Evolutionary conservation across 495 filamentous ascomycete genomes (phyloP), one percentile per base, ranked within the genome.

Genomic region (Penicillium roqueforti): DNA sequence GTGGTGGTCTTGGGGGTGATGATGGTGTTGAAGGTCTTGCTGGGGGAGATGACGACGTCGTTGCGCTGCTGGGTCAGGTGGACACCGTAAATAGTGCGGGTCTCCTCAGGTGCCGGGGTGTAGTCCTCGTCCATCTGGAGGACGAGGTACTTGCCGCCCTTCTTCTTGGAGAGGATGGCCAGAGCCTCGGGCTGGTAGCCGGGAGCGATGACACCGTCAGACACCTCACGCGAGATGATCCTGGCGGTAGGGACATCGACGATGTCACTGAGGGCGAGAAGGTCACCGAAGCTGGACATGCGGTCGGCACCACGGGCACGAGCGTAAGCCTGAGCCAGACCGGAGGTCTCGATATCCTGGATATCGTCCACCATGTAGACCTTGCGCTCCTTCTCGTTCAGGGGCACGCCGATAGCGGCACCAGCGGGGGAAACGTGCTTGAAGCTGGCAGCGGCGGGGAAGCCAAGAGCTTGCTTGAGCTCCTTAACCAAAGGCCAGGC

Each of bases 301-400:
- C 93, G 87, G 73, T 98, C 93, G 18, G 92, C 89, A 55, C 93
- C 93, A 60, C 93, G 81, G 53, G 93, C 93, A 64, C 93, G 87
- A 26, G 93, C 93, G 59, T 98, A 98, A 25, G 93, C 93, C 73
- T 92, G 90, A 34, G 93, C 93, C 26, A 97, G 83, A 14, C 76
- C 79, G 14, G 92, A 97, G 20, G 82, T 81, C 68, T 93, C 87
- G 43, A 98, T 81, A 47, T 86, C 89, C 48, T 86, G 83, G 63
- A 98, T 92, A 68, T 97, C 95, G 56, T 95, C 89, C 26, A 97
- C 95, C 83, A 98, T 96, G 76, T 93, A 97, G 25, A 97, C 92
- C 76, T 95, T 92, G 74, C 87, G 83, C 79, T 98, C 93, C 47
- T 87, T 85, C 47, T 89, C 83, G 54, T 73, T 89, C 60, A 98